Percentiles rank a stretch among this genome's conserved stretches.
These are phyloP conservation scores for Coprinellus micaceus DNA, from an alignment of 768 basidiomycete species.

Conservation along the genomic window DNA sequence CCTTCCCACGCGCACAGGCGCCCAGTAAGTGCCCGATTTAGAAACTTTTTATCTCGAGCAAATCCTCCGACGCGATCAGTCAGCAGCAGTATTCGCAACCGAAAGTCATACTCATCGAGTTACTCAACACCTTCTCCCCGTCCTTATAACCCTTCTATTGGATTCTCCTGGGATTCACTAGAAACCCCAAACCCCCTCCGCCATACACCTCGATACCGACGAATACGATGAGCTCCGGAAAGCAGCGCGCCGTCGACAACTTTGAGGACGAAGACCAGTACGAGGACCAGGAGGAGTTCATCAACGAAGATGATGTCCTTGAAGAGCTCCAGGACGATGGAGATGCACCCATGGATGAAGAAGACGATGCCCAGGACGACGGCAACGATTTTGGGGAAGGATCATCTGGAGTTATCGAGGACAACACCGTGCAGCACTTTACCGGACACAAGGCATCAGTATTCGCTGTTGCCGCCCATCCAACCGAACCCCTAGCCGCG, in stretches of 20 bases:
- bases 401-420: constrained; percentile 40
- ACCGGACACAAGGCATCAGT: constrained; percentile 70
- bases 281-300: constrained; percentile 48
- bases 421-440: constrained; percentile 71
- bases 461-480: constrained; percentile 82
- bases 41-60: constrained; percentile 23
- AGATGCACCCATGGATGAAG: constrained; percentile 71
- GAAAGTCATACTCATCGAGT: background rate
- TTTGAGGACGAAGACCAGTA: constrained; percentile 34
- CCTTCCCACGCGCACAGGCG: constrained; percentile 11
- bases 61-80: constrained; percentile 5
- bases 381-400: constrained; percentile 41
- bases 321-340: constrained; percentile 63
- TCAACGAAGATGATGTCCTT: constrained; percentile 62
- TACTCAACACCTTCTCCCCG: background rate
- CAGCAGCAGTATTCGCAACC: constrained; percentile 2
- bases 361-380: constrained; percentile 49
- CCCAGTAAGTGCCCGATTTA: constrained; percentile 21
- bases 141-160: background rate
- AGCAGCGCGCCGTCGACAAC: constrained; percentile 30
- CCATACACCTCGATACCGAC: background rate
- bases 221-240: constrained; percentile 31
- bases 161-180: background rate
- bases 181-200: background rate
- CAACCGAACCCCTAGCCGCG: constrained; percentile 74